Percentiles rank a stretch among this genome's conserved stretches.
Evolutionary conservation across 768 basidiomycete genomes (phyloP).

Genomic region (Suillus clintonianus): DNA sequence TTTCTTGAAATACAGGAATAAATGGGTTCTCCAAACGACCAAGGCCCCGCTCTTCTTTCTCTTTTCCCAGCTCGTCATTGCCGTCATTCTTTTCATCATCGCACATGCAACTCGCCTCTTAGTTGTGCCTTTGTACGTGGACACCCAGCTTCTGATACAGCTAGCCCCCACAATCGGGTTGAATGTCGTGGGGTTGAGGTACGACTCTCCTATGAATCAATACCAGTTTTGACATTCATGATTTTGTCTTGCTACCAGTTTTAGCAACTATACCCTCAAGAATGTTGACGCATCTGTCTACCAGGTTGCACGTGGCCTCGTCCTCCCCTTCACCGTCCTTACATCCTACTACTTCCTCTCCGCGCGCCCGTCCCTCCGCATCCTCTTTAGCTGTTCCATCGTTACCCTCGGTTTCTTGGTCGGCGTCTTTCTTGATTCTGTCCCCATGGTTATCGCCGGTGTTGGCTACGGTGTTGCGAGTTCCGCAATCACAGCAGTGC

Average conservation of each 20-base stretch:
- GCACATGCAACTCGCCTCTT: conserved; percentile 64
- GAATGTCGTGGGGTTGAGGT: conserved; percentile 86
- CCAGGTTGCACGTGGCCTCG: conserved; percentile 91
- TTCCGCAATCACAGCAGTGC: conserved; percentile 84
- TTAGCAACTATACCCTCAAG: conserved; percentile 90
- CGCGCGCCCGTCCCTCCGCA: conserved; percentile 71
- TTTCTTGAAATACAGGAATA: conserved; percentile 55
- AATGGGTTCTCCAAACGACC: conserved; percentile 86
- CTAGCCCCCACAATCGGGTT: conserved; percentile 74
- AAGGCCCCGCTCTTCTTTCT: conserved; percentile 85
- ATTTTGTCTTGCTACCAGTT: conserved; percentile 44
- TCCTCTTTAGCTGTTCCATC: conserved; percentile 72
- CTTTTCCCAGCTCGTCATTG: conserved; percentile 77
- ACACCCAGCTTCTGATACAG: conserved; percentile 66
- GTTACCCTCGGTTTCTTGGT: conserved; percentile 94
- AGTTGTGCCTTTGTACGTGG: conserved; percentile 66
- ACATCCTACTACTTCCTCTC: conserved; percentile 82
- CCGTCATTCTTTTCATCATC: conserved; percentile 71
- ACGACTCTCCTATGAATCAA: conserved; percentile 9
- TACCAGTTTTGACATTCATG: neutral
- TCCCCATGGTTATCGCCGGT: conserved; percentile 59
- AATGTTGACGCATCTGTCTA: conserved; percentile 95
- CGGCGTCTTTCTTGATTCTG: conserved; percentile 80
- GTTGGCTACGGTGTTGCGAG: conserved; percentile 80
- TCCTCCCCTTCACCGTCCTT: conserved; percentile 90